phyloP scores from a whole-genome alignment of 352 stramenopile genomes.

The Thalassiosira hispida region DNA sequence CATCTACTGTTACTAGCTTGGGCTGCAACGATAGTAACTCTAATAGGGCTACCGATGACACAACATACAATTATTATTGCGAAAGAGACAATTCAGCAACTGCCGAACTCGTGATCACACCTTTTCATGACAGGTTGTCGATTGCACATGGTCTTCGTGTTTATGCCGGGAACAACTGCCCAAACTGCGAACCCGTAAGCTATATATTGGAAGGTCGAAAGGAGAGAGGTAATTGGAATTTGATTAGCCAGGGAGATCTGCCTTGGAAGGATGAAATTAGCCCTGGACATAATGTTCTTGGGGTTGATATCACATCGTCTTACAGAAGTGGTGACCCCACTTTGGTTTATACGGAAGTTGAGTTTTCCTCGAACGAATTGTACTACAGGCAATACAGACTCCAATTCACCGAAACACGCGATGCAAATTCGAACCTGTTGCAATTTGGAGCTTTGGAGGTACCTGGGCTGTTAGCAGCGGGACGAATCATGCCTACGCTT shows the following conservation, averaged over 20 bases:
- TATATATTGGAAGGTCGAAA: conserved; percentile 46
- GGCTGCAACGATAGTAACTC: conserved; percentile 13
- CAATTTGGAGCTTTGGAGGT: conserved; percentile 60
- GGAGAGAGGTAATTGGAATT: conserved; percentile 18
- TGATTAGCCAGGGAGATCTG: conserved; percentile 45
- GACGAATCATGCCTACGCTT: conserved; percentile 7
- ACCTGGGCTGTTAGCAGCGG: conserved; percentile 29
- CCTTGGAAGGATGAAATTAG: conserved; percentile 23
- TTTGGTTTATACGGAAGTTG: conserved; percentile 35
- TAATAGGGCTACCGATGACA: conserved; percentile 23
- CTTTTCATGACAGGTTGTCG: conserved; percentile 25
- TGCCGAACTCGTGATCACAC: conserved; percentile 31
- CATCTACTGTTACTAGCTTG: conserved; percentile 36
- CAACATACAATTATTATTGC: conserved; percentile 27
- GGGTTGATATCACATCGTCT: conserved; percentile 41
- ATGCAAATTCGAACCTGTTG: conserved; percentile 25
- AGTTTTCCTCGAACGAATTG: conserved; percentile 20
- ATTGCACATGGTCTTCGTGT: conserved; percentile 36
- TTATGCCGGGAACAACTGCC: conserved; percentile 31
- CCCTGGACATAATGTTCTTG: conserved; percentile 22
- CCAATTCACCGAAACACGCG: conserved; percentile 26
- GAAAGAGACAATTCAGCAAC: not conserved
- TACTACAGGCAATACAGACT: not conserved
- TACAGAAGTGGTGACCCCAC: conserved; percentile 28
- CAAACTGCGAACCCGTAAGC: conserved; percentile 27